Conservation (phyloP, 78 protist species). For the slime mould (Dictyostelium discoideum) region DNA sequence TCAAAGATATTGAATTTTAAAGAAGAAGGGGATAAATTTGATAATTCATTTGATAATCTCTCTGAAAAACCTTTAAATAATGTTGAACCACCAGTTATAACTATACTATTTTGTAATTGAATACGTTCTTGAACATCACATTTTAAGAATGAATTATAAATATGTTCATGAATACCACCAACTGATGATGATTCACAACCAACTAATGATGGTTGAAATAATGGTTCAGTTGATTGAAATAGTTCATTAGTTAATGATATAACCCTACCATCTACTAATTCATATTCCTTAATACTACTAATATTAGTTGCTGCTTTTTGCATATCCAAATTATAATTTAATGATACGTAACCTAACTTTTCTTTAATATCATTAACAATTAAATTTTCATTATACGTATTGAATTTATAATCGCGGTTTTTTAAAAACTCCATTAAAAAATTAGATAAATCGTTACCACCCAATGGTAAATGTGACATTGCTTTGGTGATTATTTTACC, state of each 20-base stretch:
- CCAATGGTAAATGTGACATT: slow-evolving; percentile 49
- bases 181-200: slow-evolving; percentile 73
- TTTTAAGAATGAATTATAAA: slow-evolving; percentile 57
- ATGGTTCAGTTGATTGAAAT: slow-evolving; percentile 84
- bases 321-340: not conserved
- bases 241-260: slow-evolving; percentile 85
- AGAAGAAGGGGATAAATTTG: slow-evolving; percentile 14
- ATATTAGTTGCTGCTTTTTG: slow-evolving; percentile 45
- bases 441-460: slow-evolving; percentile 91
- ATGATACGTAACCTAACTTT: slow-evolving; percentile 19
- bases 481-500: slow-evolving; percentile 84
- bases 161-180: slow-evolving; percentile 59
- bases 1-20: slow-evolving; percentile 11
- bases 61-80: not conserved
- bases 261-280: slow-evolving; percentile 74
- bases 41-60: slow-evolving; percentile 66
- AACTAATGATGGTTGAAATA: slow-evolving; percentile 90
- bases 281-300: not conserved
- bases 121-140: slow-evolving; percentile 68
- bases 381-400: not conserved
- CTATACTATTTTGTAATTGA: slow-evolving; percentile 64
- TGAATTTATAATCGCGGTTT: not conserved
- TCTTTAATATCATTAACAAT: slow-evolving; percentile 90
- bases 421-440: slow-evolving; percentile 80
- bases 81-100: slow-evolving; percentile 82